Evolutionary conservation across 2,329 filamentous ascomycete genomes (phyloP).

Genomic region (Fusarium liriodendri): DNA sequence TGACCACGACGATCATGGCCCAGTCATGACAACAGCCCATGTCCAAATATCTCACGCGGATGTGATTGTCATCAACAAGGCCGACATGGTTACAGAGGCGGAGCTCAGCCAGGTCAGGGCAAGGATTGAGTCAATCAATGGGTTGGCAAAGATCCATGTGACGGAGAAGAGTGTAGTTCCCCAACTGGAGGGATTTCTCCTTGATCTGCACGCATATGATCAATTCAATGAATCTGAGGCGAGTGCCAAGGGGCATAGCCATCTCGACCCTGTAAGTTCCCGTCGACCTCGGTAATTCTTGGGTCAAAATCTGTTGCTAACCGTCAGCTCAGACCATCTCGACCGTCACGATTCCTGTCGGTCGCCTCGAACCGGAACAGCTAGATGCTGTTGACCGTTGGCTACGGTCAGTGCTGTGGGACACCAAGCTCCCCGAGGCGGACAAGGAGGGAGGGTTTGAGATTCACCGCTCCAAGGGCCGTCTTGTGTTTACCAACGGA

Average conservation of each 20-base stretch:
- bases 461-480: conserved; percentile 89
- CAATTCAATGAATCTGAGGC: conserved; percentile 80
- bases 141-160: conserved; percentile 83
- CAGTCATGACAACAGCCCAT: conserved; percentile 89
- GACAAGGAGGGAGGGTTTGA: conserved; percentile 67
- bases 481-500: conserved; percentile 74
- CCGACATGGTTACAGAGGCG: conserved; percentile 79
- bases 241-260: conserved; percentile 82
- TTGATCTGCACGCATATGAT: conserved; percentile 95
- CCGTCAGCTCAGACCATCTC: conserved; percentile 75
- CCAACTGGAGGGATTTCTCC: conserved; percentile 82
- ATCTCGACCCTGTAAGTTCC: conserved; percentile 81
- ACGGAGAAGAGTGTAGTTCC: conserved; percentile 86
- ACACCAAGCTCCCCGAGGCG: conserved; percentile 68
- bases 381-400: conserved; percentile 79
- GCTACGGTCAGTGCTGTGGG: conserved; percentile 88
- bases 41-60: conserved; percentile 97
- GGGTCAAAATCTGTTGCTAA: conserved; percentile 25
- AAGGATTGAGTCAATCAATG: conserved; percentile 87
- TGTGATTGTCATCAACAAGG: conserved; percentile 94
- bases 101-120: conserved; percentile 77
- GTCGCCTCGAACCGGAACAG: conserved; percentile 66
- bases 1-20: conserved; percentile 66
- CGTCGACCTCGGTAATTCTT: conserved; percentile 4
- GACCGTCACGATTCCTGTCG: conserved; percentile 79